Conservation (phyloP, 176 grass and related monocot species). For the Rhynchospora breviuscula region DNA sequence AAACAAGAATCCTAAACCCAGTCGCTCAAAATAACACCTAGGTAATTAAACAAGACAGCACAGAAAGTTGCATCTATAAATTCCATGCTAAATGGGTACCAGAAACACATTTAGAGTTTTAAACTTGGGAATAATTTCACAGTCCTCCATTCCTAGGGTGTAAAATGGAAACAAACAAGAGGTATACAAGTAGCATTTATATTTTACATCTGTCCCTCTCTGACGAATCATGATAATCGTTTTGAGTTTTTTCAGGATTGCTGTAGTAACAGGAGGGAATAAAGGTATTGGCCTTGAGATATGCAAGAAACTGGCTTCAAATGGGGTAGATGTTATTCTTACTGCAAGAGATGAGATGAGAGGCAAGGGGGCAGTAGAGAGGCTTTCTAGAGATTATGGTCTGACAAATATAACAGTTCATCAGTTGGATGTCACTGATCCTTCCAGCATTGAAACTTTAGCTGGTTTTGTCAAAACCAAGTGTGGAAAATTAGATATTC, state of each 20-base stretch:
- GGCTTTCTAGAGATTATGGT: conserved; percentile 21
- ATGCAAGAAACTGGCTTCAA: conserved; percentile 41
- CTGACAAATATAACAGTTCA: conserved; percentile 48
- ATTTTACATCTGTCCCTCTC: neutral
- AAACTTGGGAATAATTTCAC: neutral
- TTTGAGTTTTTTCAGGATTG: conserved; percentile 29
- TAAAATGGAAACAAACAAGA: neutral
- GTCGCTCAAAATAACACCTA: too few relatives aligned
- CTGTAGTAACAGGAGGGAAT: conserved; percentile 67
- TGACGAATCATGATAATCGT: neutral
- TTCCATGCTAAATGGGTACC: neutral
- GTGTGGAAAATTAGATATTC: conserved; percentile 64
- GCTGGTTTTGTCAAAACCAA: conserved; percentile 25
- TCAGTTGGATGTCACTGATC: conserved; percentile 47
- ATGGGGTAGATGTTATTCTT: conserved; percentile 47
- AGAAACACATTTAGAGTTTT: neutral
- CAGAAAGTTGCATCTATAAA: neutral
- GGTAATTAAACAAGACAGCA: too few relatives aligned
- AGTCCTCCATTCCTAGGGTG: neutral
- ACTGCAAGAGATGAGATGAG: conserved; percentile 59
- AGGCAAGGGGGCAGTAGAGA: conserved; percentile 34
- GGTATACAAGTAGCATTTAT: neutral
- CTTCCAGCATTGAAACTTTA: conserved; percentile 29
- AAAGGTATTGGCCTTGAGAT: conserved; percentile 56
- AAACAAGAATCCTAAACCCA: too few relatives aligned